Percentiles rank a stretch among this genome's conserved stretches.
phyloP scores from a whole-genome alignment of 2,329 filamentous ascomycete genomes.

The Cladosporium sp. region DNA sequence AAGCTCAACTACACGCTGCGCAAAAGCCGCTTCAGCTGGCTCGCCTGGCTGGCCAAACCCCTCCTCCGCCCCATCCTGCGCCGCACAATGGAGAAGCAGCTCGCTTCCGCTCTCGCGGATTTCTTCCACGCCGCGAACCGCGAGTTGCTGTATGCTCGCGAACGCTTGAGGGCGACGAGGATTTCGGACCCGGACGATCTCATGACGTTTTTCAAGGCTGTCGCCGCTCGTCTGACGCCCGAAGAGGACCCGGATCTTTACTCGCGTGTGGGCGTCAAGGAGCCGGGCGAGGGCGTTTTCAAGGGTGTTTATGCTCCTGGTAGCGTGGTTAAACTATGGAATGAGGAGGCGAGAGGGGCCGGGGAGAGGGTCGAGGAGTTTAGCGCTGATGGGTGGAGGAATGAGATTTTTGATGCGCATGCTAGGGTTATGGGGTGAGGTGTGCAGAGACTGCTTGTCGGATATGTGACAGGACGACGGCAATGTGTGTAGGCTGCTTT shows the following conservation, averaged over 20 bases:
- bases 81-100: constrained; percentile 71
- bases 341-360: constrained; percentile 68
- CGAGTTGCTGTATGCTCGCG: constrained; percentile 79
- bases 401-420: constrained; percentile 67
- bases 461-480: not conserved
- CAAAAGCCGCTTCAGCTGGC: constrained; percentile 68
- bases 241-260: constrained; percentile 72
- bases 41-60: constrained; percentile 81
- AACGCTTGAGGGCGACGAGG: constrained; percentile 77
- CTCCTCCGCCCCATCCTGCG: constrained; percentile 75
- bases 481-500: too few species aligned
- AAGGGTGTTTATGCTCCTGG: constrained; percentile 81
- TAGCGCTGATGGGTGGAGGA: constrained; percentile 70
- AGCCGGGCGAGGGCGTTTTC: constrained; percentile 63
- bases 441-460: not conserved
- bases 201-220: constrained; percentile 74
- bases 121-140: constrained; percentile 70
- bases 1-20: constrained; percentile 75
- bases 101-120: constrained; percentile 66
- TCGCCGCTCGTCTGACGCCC: constrained; percentile 69
- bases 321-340: constrained; percentile 84
- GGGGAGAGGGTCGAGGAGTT: constrained; percentile 71
- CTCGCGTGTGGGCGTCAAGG: constrained; percentile 63
- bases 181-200: constrained; percentile 77
- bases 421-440: constrained; percentile 14